Base-by-base conservation (phyloP, 129 eudicot species). In the Helianthus tuberosus region DNA sequence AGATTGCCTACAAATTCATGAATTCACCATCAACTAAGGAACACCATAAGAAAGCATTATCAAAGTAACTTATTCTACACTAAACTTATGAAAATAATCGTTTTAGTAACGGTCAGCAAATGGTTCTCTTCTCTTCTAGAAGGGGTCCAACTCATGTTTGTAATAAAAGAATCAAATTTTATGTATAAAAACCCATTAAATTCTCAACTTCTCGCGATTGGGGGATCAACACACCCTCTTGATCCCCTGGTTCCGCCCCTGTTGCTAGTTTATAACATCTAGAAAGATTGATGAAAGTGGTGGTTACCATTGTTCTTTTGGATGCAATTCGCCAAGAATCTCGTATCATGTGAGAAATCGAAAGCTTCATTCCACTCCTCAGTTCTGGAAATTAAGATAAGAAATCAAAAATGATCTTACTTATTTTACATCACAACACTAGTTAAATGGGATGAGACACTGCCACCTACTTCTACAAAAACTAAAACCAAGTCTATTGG, bases 341-440 rank as follows among this genome's bases (percentile, higher is more conserved):
- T 29, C 15, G 91, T 81, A 67, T 91, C 80, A 57, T 38, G 67
- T 0, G 97, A 88, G 76, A 91, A 88, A 78, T 91, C 76, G 43
- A 91, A 91, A 39, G 97, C 89, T 13, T 74, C 80, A 64, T 91
- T 71, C 97, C 97, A 88, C 74, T 88, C 97, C 44, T 83, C 89
- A 61, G 90, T 84, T 81, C 97, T 91, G 79, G 44, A 79, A 29
- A 54, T 64, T 20, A 60, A 32, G 13, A 65, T 54, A 64, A 79
- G 68, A 48, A 47, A 13, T 32, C 17, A 17, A 2, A 8, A 61
- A n/a, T 11, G 10, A 69, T 58, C 67, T 63, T 61, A 74, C 27
- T 29, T n/a, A 29, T 38, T 27, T 36, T 6, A 35, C 16, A 15
- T 5, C 47, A 25, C 15, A 15, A 11, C 25, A 13, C 13, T 29